Percentiles rank a stretch among this genome's conserved stretches.
Evolutionary conservation across 1,139 yeast species (phyloP).

Genomic region (Yamadazyma atlantica): DNA sequence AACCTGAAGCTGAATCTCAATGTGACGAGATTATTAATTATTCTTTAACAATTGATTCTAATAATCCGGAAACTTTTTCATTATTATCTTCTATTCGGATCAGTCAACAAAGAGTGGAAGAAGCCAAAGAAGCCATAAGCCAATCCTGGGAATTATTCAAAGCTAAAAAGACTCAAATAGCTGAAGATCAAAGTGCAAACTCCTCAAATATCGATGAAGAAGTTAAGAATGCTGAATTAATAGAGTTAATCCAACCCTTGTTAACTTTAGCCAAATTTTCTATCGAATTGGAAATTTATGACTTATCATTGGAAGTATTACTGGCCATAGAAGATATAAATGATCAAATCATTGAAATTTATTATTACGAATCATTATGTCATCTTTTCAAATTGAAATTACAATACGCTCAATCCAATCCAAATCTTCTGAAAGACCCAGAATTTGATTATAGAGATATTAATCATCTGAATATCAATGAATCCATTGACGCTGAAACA

Average conservation of each 20-base stretch:
- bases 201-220: constrained; percentile 14
- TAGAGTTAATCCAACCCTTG: constrained; percentile 67
- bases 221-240: constrained; percentile 40
- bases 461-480: constrained; percentile 9
- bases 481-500: constrained; percentile 27
- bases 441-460: constrained; percentile 52
- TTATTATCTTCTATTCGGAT: constrained; percentile 84
- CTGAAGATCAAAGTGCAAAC: constrained; percentile 39
- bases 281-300: constrained; percentile 73
- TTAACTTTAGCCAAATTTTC: constrained; percentile 71
- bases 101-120: constrained; percentile 75
- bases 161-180: constrained; percentile 45
- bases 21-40: constrained; percentile 73
- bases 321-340: constrained; percentile 69
- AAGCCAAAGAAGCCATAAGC: constrained; percentile 69
- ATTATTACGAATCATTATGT: constrained; percentile 80
- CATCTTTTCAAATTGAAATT: constrained; percentile 57
- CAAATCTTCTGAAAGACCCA: constrained; percentile 11
- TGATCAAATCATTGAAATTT: constrained; percentile 77
- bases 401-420: constrained; percentile 12
- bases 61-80: constrained; percentile 79
- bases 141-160: constrained; percentile 74
- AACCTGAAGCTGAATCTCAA: constrained; percentile 75
- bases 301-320: constrained; percentile 60
- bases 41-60: constrained; percentile 59